Percentiles rank a stretch among this genome's conserved stretches.
Evolutionary conservation across 164 flowering plant genomes (phyloP).

Genomic region (Umbilicus rupestris): DNA sequence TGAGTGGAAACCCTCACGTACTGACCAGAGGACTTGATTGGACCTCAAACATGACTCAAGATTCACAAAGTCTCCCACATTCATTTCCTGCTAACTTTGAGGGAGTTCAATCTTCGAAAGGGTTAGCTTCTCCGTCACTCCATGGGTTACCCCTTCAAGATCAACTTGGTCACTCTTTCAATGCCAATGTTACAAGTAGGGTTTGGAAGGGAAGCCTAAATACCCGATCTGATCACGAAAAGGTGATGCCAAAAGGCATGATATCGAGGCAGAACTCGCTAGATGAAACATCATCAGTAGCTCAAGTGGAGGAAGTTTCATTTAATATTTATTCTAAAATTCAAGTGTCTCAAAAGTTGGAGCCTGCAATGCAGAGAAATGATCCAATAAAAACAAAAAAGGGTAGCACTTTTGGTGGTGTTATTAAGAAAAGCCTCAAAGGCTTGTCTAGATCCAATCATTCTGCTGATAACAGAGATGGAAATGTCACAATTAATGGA

Average conservation of each 20-base stretch:
- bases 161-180: constrained; percentile 26
- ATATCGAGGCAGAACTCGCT: constrained; percentile 26
- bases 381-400: constrained; percentile 21
- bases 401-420: constrained; percentile 33
- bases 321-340: constrained; percentile 25
- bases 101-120: constrained; percentile 22
- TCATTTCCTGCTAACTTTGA: constrained; percentile 27
- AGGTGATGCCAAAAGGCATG: constrained; percentile 18
- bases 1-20: constrained; percentile 18
- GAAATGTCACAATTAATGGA: constrained; percentile 59
- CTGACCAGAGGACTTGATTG: constrained; percentile 12
- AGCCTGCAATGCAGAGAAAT: constrained; percentile 23
- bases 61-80: constrained; percentile 21
- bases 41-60: constrained; percentile 21
- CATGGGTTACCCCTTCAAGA: constrained; percentile 32
- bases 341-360: constrained; percentile 27
- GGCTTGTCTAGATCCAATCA: constrained; percentile 32
- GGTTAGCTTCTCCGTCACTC: constrained; percentile 26
- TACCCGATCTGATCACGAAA: constrained; percentile 34
- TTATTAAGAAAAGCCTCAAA: constrained; percentile 37
- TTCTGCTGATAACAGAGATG: constrained; percentile 24
- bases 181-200: constrained; percentile 18
- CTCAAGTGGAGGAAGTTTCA: constrained; percentile 29
- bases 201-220: constrained; percentile 34
- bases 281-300: constrained; percentile 25